A percentile compares a stretch with the other conserved stretches of the same genome.
phyloP scores from a whole-genome alignment of 768 basidiomycete genomes.

The Phaffia australis region DNA sequence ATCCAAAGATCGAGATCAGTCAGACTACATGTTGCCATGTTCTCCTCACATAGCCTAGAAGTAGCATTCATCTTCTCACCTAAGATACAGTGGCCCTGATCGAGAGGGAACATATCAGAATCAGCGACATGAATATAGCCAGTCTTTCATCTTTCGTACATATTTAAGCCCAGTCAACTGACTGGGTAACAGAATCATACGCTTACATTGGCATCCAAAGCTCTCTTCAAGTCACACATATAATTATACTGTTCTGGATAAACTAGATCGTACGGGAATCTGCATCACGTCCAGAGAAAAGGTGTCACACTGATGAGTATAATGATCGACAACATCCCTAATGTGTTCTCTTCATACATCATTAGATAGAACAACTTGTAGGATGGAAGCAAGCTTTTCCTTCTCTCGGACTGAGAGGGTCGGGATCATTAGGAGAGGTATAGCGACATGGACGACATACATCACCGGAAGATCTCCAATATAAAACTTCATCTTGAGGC shows the following conservation, averaged over 20 bases:
- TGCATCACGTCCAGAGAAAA: neutral
- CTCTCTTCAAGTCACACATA: constrained; percentile 96
- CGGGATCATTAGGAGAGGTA: neutral
- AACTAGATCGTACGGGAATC: constrained; percentile 38
- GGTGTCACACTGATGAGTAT: neutral
- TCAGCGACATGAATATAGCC: neutral
- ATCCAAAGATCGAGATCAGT: neutral
- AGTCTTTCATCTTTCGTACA: neutral
- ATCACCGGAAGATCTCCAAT: constrained; percentile 59
- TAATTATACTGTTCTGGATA: constrained; percentile 89
- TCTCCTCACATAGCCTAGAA: neutral
- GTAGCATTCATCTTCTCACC: constrained; percentile 1
- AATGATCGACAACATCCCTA: neutral
- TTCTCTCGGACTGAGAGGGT: neutral
- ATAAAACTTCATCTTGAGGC: constrained; percentile 57
- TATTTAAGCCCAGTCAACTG: neutral
- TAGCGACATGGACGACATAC: constrained; percentile 40
- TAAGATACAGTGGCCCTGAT: constrained; percentile 92
- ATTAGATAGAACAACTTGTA: neutral
- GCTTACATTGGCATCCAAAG: constrained; percentile 80
- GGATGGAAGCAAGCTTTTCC: neutral
- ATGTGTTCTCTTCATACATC: no score
- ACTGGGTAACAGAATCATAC: neutral
- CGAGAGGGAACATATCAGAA: constrained; percentile 3
- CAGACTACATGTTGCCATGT: neutral